A percentile compares a stretch with the other conserved stretches of the same genome.
phyloP scores from a whole-genome alignment of 257 asterid genomes.

The Solanum sejunctum region DNA sequence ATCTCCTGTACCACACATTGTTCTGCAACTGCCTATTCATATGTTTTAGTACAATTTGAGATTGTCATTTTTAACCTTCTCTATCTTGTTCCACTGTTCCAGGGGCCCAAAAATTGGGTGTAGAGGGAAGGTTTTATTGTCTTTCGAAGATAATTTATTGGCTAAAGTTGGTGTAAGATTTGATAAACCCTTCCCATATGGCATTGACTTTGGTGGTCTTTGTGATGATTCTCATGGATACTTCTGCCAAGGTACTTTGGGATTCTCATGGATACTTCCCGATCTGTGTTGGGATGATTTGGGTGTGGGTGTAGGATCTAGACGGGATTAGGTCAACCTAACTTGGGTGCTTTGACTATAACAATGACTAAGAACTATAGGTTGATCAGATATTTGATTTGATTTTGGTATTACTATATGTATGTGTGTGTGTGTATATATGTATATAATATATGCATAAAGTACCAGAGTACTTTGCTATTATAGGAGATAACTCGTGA shows the following conservation, averaged over 20 bases:
- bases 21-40: too few relatives aligned
- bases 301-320: neutral
- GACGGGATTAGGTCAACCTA: neutral
- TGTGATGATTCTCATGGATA: slow-evolving; percentile 75
- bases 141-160: slow-evolving; percentile 58
- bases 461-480: neutral
- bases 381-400: neutral
- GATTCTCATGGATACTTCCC: too few relatives aligned
- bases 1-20: too few relatives aligned
- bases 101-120: slow-evolving; percentile 78
- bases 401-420: neutral
- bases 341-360: neutral
- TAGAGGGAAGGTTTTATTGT: slow-evolving; percentile 66
- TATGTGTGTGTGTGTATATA: too few relatives aligned
- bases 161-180: slow-evolving; percentile 85
- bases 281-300: neutral
- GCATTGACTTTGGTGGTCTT: slow-evolving; percentile 74
- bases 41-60: neutral
- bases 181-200: slow-evolving; percentile 65
- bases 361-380: neutral
- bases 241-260: slow-evolving; percentile 68
- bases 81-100: slow-evolving; percentile 17
- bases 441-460: too few relatives aligned
- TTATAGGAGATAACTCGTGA: neutral
- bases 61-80: slow-evolving; percentile 1